Evolutionary conservation across 2,329 filamentous ascomycete species (phyloP).

Genomic region (Thermothelomyces thermophilus): DNA sequence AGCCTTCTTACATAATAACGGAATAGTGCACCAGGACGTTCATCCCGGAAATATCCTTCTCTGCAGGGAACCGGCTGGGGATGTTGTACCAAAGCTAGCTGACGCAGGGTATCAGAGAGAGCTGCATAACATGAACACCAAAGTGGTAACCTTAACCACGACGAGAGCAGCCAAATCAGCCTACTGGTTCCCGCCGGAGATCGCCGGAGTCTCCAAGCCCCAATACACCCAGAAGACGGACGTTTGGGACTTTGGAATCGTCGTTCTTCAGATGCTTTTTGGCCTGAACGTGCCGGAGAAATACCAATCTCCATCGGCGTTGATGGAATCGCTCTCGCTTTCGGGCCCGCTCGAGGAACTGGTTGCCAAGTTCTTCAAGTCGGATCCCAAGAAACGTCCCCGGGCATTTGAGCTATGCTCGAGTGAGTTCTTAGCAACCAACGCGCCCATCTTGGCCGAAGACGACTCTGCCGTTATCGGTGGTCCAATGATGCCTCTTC

Average conservation of each 20-base stretch:
- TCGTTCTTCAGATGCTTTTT: conserved; percentile 91
- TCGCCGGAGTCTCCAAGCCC: conserved; percentile 54
- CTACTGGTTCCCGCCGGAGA: conserved; percentile 78
- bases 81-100: conserved; percentile 65
- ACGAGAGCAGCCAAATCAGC: conserved; percentile 62
- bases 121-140: conserved; percentile 53
- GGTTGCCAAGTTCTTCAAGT: conserved; percentile 74
- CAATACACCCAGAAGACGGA: conserved; percentile 74
- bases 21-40: conserved; percentile 76
- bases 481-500: conserved; percentile 37
- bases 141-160: conserved; percentile 46
- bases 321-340: conserved; percentile 65
- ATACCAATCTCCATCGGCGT: conserved; percentile 69
- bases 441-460: conserved; percentile 51
- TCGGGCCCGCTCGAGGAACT: conserved; percentile 74
- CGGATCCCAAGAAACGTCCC: conserved; percentile 75
- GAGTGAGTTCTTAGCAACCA: conserved; percentile 60
- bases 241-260: conserved; percentile 88
- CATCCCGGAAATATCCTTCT: conserved; percentile 75
- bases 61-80: conserved; percentile 61
- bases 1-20: conserved; percentile 78
- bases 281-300: conserved; percentile 69
- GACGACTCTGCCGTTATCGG: conserved; percentile 36
- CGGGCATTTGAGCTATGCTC: conserved; percentile 69
- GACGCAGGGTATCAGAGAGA: conserved; percentile 66